phyloP scores from a whole-genome alignment of 495 filamentous ascomycete species.

The Penicillium simplicissimum region DNA sequence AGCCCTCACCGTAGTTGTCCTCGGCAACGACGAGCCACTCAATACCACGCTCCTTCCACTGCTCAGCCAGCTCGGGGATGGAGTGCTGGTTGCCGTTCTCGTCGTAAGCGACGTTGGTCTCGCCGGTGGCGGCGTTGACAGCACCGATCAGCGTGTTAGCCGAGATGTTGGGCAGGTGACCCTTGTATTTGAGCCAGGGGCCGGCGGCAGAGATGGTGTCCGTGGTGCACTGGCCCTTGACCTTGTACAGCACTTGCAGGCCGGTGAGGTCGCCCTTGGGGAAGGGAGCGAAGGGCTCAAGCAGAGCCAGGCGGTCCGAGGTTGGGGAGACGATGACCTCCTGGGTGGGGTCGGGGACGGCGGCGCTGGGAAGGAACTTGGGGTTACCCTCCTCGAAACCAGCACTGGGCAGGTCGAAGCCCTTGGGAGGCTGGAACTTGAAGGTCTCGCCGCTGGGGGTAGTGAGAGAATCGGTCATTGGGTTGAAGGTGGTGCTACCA shows the following conservation, averaged over 20 bases:
- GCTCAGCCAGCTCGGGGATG: constrained; percentile 82
- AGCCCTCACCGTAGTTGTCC: constrained; percentile 97
- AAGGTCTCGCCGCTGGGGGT: constrained; percentile 83
- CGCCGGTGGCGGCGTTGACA: constrained; percentile 85
- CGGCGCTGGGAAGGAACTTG: constrained; percentile 69
- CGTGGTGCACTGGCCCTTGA: constrained; percentile 96
- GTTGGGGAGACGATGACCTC: constrained; percentile 76
- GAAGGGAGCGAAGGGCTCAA: constrained; percentile 90
- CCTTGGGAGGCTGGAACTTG: constrained; percentile 80
- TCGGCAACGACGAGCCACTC: constrained; percentile 94
- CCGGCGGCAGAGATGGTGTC: constrained; percentile 98
- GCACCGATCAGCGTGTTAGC: constrained; percentile 96
- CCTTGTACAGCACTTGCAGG: constrained; percentile 79
- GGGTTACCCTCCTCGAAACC: constrained; percentile 83
- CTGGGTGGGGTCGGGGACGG: constrained; percentile 56
- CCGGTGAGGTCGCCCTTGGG: constrained; percentile 69
- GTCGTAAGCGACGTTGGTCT: constrained; percentile 89
- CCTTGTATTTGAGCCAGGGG: constrained; percentile 99
- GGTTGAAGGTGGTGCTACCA: constrained; percentile 93
- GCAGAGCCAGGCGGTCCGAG: constrained; percentile 82
- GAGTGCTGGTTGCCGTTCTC: constrained; percentile 60
- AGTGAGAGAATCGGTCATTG: constrained; percentile 79
- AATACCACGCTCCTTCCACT: constrained; percentile 68
- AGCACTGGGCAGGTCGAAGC: constrained; percentile 69
- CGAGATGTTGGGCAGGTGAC: constrained; percentile 95